These are phyloP conservation scores for Botrytis porri DNA, from an alignment of 2,329 filamentous ascomycete species.

Conservation along the genomic window DNA sequence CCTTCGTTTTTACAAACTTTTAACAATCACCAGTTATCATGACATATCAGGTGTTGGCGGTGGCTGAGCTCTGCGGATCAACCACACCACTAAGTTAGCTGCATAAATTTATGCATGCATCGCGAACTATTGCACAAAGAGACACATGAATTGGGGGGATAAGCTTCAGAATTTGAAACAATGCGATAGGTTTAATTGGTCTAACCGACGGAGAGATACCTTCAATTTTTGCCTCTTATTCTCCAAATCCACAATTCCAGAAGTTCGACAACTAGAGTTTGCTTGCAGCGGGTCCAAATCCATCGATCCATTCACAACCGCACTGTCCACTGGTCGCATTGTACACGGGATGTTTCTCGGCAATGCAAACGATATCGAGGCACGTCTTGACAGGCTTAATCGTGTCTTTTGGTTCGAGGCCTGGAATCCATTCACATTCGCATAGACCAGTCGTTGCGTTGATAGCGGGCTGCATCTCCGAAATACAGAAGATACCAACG, in stretches of 20 bases:
- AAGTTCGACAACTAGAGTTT: not conserved
- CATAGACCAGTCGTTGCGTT: constrained; percentile 20
- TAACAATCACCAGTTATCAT: not conserved
- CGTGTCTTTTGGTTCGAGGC: constrained; percentile 1
- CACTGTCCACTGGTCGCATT: constrained; percentile 17
- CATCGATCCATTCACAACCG: constrained; percentile 21
- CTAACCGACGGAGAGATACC: not conserved
- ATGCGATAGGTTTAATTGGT: not conserved
- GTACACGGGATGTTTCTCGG: constrained; percentile 20
- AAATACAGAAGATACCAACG: constrained; percentile 19
- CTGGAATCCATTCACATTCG: constrained; percentile 21
- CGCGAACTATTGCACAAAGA: not conserved
- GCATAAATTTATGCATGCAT: not conserved
- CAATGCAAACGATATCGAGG: constrained; percentile 6
- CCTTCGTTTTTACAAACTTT: too few relatives aligned
- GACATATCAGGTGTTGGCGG: not conserved
- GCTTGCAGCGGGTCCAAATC: constrained; percentile 16
- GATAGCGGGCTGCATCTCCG: constrained; percentile 18
- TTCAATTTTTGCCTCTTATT: not conserved
- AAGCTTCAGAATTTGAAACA: not conserved
- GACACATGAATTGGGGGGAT: not conserved
- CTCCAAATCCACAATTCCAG: not conserved
- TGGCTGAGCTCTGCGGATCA: not conserved
- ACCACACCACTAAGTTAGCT: not conserved
- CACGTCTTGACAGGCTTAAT: not conserved